A percentile compares a stretch with the other conserved stretches of the same genome.
phyloP scores from a whole-genome alignment of 352 stramenopile genomes.

The Phytophthora meadii region DNA sequence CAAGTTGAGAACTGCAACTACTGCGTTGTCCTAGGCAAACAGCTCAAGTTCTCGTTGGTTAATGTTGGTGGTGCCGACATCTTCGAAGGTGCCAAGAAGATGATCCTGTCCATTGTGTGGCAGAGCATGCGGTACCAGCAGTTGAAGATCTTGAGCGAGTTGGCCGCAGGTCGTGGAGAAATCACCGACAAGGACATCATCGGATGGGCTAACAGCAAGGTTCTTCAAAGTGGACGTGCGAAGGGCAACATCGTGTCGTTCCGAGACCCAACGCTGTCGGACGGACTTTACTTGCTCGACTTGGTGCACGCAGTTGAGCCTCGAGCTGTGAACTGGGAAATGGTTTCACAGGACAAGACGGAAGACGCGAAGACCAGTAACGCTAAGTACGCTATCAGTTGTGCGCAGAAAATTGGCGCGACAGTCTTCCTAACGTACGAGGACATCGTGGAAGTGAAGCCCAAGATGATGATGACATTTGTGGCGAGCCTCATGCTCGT shows the following conservation, averaged over 20 bases:
- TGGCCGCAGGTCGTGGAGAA: constrained; percentile 52
- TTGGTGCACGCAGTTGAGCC: constrained; percentile 88
- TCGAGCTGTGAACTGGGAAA: constrained; percentile 92
- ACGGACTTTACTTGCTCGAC: constrained; percentile 88
- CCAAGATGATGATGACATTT: constrained; percentile 94
- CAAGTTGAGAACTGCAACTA: constrained; percentile 93
- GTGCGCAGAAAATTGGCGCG: constrained; percentile 93
- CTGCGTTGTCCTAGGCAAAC: constrained; percentile 87
- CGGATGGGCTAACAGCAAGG: constrained; percentile 85
- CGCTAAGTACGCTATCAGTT: constrained; percentile 93
- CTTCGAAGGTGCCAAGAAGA: constrained; percentile 92
- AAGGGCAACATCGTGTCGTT: constrained; percentile 87
- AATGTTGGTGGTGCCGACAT: constrained; percentile 94
- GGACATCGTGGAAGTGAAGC: constrained; percentile 94
- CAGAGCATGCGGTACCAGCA: constrained; percentile 94
- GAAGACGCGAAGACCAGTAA: constrained; percentile 91
- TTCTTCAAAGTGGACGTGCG: constrained; percentile 71
- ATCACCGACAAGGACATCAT: constrained; percentile 89
- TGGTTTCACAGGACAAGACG: constrained; percentile 62
- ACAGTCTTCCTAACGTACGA: constrained; percentile 94
- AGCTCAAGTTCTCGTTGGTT: constrained; percentile 90
- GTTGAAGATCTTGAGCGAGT: constrained; percentile 80
- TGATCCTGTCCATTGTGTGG: constrained; percentile 95
- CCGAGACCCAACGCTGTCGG: constrained; percentile 78
- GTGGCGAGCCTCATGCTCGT: constrained; percentile 87